Evolutionary conservation across 495 filamentous ascomycete species (phyloP).

Genomic region (Lophium mytilinum): DNA sequence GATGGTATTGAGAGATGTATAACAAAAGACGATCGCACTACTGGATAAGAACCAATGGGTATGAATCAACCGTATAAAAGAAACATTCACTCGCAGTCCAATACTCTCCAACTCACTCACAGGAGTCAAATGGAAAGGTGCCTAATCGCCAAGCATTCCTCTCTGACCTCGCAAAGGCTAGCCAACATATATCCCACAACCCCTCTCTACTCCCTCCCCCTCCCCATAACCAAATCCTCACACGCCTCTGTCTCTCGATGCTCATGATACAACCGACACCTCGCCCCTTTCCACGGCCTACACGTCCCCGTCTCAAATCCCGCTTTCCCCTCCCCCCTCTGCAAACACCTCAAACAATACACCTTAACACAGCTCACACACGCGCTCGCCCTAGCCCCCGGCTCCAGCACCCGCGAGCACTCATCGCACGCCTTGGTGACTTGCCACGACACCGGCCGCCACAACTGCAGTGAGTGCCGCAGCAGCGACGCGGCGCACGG

Average conservation of each 20-base stretch:
- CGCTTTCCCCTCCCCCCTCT: conserved; percentile 11
- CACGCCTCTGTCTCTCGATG: conserved; percentile 32
- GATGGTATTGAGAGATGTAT: no score
- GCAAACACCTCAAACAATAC: conserved; percentile 30
- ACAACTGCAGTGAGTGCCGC: conserved; percentile 27
- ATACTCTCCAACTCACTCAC: no score
- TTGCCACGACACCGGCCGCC: conserved; percentile 20
- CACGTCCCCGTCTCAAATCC: conserved; percentile 22
- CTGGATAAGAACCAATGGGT: no score
- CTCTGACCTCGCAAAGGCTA: no score
- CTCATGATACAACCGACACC: conserved; percentile 36
- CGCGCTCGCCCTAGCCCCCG: conserved; percentile 14
- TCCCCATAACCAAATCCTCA: conserved; percentile 12
- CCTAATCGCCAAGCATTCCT: no score
- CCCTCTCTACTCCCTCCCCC: neutral
- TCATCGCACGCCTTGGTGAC: conserved; percentile 27
- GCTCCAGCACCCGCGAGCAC: conserved; percentile 25
- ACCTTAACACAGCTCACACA: conserved; percentile 28
- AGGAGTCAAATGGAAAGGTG: no score
- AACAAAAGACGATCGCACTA: no score
- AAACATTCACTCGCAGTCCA: no score
- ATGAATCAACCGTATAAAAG: no score
- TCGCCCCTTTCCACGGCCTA: conserved; percentile 33
- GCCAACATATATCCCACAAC: neutral
- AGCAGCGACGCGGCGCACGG: conserved; percentile 24